Conservation (phyloP, 192 early-diverging fungal genomes). For the Gaertneriomyces sp. region DNA sequence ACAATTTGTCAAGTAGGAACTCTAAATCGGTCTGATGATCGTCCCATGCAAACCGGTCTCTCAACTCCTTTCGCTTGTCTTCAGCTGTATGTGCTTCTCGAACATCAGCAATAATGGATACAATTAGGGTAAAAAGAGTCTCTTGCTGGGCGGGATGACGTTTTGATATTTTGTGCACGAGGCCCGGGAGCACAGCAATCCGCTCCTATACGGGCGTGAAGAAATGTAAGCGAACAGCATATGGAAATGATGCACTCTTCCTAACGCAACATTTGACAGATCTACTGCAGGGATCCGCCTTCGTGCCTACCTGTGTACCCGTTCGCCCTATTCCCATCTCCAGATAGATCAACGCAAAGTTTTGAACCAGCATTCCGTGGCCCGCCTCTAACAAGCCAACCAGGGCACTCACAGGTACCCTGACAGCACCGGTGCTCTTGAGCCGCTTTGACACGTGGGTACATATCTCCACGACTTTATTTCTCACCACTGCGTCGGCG, state of each 20-base stretch:
- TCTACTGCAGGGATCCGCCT: too few species aligned
- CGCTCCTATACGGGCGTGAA: neutral
- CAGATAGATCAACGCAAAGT: constrained; percentile 81
- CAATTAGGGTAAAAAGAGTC: constrained; percentile 36
- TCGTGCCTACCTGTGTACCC: neutral
- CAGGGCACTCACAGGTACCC: constrained; percentile 62
- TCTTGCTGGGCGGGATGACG: constrained; percentile 59
- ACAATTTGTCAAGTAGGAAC: constrained; percentile 52
- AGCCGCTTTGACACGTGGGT: constrained; percentile 84
- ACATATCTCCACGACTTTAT: constrained; percentile 63
- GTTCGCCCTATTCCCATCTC: constrained; percentile 69
- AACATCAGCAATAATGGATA: too few species aligned
- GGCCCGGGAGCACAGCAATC: constrained; percentile 47
- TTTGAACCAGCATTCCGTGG: constrained; percentile 51
- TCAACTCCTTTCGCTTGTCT: too few species aligned
- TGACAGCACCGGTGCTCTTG: constrained; percentile 55
- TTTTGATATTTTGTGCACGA: constrained; percentile 59
- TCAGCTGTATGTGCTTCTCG: too few species aligned
- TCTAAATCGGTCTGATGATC: constrained; percentile 48
- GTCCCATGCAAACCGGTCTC: constrained; percentile 60
- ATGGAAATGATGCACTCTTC: too few species aligned
- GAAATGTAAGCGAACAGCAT: too few species aligned
- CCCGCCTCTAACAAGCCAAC: constrained; percentile 49
- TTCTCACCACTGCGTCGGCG: constrained; percentile 41
- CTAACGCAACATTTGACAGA: too few species aligned